Evolutionary conservation across 2,329 filamentous ascomycete genomes (phyloP).

Genomic region (Pezicula radicicola): DNA sequence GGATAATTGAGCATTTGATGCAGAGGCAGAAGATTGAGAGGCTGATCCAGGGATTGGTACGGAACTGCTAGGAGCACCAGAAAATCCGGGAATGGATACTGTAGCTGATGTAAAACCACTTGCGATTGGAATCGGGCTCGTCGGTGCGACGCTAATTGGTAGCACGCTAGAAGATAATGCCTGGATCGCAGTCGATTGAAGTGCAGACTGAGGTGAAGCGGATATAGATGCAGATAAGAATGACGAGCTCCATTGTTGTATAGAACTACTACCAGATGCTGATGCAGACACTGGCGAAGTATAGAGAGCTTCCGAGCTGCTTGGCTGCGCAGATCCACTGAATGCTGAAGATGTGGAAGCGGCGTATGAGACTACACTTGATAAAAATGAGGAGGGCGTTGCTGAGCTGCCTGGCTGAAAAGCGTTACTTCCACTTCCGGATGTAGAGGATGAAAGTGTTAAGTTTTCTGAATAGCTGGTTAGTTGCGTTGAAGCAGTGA

Average conservation of each 20-base stretch:
- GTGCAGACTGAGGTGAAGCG: neutral
- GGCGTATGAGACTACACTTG: neutral
- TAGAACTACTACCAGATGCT: neutral
- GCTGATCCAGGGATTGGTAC: too few relatives aligned
- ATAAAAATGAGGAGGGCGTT: neutral
- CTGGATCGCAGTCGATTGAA: neutral
- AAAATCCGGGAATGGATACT: too few relatives aligned
- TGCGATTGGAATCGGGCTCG: too few relatives aligned
- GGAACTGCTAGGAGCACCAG: too few relatives aligned
- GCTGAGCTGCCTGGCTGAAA: neutral
- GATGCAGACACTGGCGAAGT: neutral
- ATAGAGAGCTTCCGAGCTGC: neutral
- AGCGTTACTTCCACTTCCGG: neutral
- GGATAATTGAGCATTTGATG: too few relatives aligned
- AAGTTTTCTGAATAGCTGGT: neutral
- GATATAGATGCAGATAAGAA: neutral
- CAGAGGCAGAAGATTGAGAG: too few relatives aligned
- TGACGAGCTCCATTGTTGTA: neutral
- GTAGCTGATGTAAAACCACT: too few relatives aligned
- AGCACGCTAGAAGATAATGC: neutral
- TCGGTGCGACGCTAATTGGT: neutral
- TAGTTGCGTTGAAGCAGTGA: neutral
- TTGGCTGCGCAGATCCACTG: neutral
- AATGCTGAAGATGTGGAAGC: neutral
- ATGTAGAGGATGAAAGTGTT: neutral